Evolutionary conservation across 2,329 filamentous ascomycete species (phyloP).

Genomic region (Alternaria sp.): DNA sequence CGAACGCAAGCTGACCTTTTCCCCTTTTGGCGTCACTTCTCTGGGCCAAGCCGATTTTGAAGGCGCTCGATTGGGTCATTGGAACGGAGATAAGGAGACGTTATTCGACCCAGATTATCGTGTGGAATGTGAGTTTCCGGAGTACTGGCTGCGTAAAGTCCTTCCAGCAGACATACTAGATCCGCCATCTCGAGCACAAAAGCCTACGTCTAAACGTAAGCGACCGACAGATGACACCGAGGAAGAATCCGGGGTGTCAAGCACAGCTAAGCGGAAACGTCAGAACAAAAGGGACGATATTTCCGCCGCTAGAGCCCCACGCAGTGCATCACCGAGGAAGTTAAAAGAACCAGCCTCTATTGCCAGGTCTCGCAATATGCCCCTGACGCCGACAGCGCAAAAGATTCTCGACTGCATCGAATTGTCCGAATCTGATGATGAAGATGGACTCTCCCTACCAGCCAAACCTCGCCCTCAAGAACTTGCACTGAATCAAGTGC

Average conservation of each 20-base stretch:
- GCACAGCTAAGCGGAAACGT: conserved; percentile 11
- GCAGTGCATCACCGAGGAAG: neutral
- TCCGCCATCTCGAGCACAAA: conserved; percentile 20
- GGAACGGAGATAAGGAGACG: conserved; percentile 22
- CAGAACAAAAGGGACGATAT: neutral
- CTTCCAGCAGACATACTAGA: conserved; percentile 38
- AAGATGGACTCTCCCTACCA: neutral
- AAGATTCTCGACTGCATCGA: conserved; percentile 9
- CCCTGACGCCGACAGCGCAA: neutral
- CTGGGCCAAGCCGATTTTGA: conserved; percentile 41
- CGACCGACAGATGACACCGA: conserved; percentile 4
- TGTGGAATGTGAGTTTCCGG: conserved; percentile 50
- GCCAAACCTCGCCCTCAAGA: neutral
- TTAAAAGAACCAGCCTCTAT: neutral
- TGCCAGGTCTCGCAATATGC: neutral
- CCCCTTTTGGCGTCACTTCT: conserved; percentile 42
- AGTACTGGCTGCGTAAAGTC: conserved; percentile 42
- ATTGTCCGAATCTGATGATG: conserved; percentile 23
- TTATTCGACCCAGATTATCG: conserved; percentile 44
- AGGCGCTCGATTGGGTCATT: conserved; percentile 38
- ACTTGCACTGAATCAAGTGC: neutral
- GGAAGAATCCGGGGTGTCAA: neutral
- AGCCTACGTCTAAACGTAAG: conserved; percentile 26
- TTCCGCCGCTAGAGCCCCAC: neutral
- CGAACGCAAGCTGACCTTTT: conserved; percentile 50